Conservation (phyloP, 495 filamentous ascomycete species). For the Aspergillus conjunctus region DNA sequence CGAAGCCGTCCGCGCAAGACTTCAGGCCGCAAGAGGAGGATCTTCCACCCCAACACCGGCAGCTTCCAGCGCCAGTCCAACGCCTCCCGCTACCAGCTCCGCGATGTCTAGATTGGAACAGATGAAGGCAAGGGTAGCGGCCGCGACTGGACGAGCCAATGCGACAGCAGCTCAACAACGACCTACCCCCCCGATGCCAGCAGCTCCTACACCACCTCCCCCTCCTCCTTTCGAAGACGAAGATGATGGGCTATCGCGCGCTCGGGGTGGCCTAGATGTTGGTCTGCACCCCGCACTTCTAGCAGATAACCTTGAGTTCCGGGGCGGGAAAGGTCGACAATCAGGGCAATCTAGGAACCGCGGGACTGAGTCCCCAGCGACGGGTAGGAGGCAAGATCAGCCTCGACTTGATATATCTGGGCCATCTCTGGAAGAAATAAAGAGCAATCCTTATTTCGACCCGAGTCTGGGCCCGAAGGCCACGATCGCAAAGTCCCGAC, state of each 20-base stretch:
- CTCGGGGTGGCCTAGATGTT: constrained; percentile 79
- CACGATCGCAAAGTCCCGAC: constrained; percentile 61
- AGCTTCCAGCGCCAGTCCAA: constrained; percentile 39
- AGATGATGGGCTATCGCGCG: constrained; percentile 51
- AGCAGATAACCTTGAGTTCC: constrained; percentile 67
- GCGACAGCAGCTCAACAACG: constrained; percentile 41
- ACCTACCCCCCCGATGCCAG: constrained; percentile 36
- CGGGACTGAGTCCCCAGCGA: constrained; percentile 52
- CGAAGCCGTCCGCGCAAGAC: constrained; percentile 58
- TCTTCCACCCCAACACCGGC: constrained; percentile 29
- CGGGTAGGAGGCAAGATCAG: constrained; percentile 47
- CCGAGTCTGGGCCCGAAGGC: constrained; percentile 65
- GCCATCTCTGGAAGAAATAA: constrained; percentile 66
- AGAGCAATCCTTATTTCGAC: constrained; percentile 87
- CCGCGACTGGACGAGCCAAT: constrained; percentile 65
- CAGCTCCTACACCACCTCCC: constrained; percentile 17
- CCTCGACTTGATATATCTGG: constrained; percentile 69
- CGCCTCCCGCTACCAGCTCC: constrained; percentile 50
- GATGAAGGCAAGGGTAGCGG: constrained; percentile 82
- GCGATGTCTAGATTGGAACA: constrained; percentile 57
- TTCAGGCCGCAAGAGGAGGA: constrained; percentile 50
- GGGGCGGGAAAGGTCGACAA: constrained; percentile 58
- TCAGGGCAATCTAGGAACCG: constrained; percentile 59
- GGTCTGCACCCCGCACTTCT: constrained; percentile 86
- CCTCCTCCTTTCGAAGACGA: constrained; percentile 36